These are phyloP conservation scores for Diplodia mutila DNA, from an alignment of 2,329 filamentous ascomycete genomes.

Conservation along the genomic window DNA sequence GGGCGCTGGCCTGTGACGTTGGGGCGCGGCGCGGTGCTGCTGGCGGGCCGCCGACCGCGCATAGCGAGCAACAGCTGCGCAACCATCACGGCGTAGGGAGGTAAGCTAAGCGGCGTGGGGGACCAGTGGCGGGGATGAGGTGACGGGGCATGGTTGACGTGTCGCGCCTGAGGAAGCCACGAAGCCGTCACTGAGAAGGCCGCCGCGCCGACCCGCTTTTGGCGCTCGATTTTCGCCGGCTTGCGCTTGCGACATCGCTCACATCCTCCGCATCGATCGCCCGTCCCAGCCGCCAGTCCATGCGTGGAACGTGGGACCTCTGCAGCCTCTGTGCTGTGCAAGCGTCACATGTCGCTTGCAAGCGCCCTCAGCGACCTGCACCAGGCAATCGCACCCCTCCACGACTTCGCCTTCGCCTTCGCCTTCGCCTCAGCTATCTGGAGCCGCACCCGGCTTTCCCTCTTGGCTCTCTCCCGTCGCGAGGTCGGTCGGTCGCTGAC, in stretches of 20 bases:
- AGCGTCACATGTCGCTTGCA: slow-evolving; percentile 3
- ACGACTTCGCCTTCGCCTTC: no score
- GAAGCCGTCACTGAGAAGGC: no score
- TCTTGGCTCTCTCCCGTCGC: background rate
- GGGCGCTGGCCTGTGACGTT: no score
- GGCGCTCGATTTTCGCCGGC: background rate
- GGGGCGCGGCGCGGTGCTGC: slow-evolving; percentile 11
- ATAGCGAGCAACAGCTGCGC: background rate
- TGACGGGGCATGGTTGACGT: slow-evolving; percentile 6
- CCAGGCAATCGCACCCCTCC: background rate
- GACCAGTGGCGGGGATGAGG: slow-evolving; percentile 3
- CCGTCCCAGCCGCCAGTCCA: background rate
- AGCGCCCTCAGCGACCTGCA: background rate
- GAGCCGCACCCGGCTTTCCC: background rate
- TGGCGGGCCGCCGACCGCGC: slow-evolving; percentile 1
- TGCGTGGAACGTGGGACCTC: slow-evolving; percentile 3
- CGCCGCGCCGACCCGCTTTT: slow-evolving; percentile 2
- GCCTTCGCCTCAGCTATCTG: background rate
- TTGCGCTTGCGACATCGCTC: slow-evolving; percentile 18
- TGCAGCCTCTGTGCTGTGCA: background rate
- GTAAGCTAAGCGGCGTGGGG: slow-evolving; percentile 9
- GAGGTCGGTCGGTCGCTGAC: background rate
- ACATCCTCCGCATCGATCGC: slow-evolving; percentile 17
- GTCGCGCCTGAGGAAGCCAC: slow-evolving; percentile 4
- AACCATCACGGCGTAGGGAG: background rate